Conservation (phyloP, 176 grass and related monocot genomes). For the Alopecurus myosuroides region DNA sequence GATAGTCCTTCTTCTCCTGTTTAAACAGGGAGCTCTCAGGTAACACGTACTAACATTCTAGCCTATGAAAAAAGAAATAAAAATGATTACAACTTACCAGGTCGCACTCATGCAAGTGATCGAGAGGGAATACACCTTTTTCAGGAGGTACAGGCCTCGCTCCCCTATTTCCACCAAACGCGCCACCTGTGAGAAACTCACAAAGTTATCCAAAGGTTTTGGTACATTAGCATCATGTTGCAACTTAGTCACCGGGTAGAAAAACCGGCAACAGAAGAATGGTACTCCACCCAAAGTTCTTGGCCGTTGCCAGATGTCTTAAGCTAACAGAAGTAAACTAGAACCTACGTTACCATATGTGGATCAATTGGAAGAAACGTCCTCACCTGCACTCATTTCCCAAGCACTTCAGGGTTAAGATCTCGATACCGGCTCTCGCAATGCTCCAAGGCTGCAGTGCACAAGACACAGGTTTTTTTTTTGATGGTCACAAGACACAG, state of each 20-base stretch:
- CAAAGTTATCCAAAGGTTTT: slow-evolving; percentile 1
- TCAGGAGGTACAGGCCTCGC: slow-evolving; percentile 81
- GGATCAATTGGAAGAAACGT: neutral
- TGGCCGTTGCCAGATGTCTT: neutral
- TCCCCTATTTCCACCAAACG: slow-evolving; percentile 88
- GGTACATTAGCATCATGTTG: neutral
- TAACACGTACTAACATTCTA: neutral
- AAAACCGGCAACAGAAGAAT: neutral
- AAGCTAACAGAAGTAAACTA: neutral
- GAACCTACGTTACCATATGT: neutral
- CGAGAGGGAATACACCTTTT: slow-evolving; percentile 91
- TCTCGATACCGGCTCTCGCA: neutral
- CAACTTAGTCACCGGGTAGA: neutral
- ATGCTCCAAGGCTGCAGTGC: neutral
- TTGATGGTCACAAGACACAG: neutral
- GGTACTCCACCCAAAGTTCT: neutral
- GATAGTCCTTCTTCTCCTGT: slow-evolving; percentile 89
- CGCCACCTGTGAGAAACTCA: slow-evolving; percentile 59
- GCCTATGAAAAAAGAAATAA: neutral
- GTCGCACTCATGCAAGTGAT: slow-evolving; percentile 88
- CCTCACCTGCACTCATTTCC: slow-evolving; percentile 45
- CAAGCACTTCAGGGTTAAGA: neutral
- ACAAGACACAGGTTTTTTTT: neutral
- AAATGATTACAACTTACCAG: slow-evolving; percentile 36
- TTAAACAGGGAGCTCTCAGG: slow-evolving; percentile 10